Evolutionary conservation across 2,329 filamentous ascomycete species (phyloP), one percentile per base, ranked within the genome.

Genomic region (Myriosclerotinia curreyana): DNA sequence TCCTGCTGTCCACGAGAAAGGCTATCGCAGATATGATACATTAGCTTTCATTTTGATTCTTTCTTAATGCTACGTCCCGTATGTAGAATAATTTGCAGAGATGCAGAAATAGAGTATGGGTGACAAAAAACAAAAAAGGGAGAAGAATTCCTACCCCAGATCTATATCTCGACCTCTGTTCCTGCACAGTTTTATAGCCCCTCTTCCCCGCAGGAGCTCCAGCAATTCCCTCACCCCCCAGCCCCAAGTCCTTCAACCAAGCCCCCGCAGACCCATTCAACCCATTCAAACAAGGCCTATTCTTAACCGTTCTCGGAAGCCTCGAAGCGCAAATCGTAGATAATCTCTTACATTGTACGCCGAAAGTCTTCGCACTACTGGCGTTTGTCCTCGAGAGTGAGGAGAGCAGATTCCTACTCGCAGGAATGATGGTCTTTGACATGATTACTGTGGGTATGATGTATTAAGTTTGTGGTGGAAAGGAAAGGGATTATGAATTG

Each of bases 1-100:
- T 22, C 92, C 94, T 40, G 94, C 89, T 78, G 92, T 94, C 86
- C 91, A 93, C 62, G 93, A 96, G 80, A 99, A 98, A 38, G 95
- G 95, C 88, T 92, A 68, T 38, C 25, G 20, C 48, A 28, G 15
- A 28, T 11, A 36, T 53, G 5, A 31, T 5, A 46, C 34, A 28
- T 34, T 44, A 52, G 58, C 58, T 9, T 28, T 3, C 3, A 6
- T 40, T 38, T 5, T 49, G 22, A 31, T 3, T 25, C 8, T n/a
- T 38, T 15, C 8, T 28, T 5, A 36, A 25, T 17, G 22, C 34
- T 8, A 17, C 6, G n/a, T 20, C 11, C 12, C 14, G 2, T 14
- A 56, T 34, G 5, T 11, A n/a, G n/a, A n/a, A 34, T 11, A 2
- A n/a, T 12, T 14, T 25, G 48, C 22, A 22, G 4, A 17, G 46